These are phyloP conservation scores for Emiliania huxleyi DNA, from an alignment of 78 protist species.

Conservation along the genomic window DNA sequence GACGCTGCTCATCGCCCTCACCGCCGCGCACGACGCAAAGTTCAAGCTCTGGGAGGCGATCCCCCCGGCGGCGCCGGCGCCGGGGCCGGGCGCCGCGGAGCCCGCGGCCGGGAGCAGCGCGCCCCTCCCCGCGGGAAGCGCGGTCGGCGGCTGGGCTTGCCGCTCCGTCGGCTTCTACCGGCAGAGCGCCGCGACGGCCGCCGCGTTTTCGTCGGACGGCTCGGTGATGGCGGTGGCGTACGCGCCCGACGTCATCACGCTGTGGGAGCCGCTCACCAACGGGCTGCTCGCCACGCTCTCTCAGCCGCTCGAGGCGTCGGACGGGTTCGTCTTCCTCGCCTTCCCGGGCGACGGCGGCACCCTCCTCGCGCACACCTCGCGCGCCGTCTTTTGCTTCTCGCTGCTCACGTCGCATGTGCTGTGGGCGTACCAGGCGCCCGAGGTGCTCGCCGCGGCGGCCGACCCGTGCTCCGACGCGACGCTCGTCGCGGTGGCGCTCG, in stretches of 20 bases:
- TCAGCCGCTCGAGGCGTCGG: not conserved
- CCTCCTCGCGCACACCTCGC: not conserved
- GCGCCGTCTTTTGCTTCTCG: not conserved
- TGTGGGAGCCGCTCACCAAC: constrained; percentile 9
- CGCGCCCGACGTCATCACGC: not conserved
- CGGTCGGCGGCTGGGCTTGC: not conserved
- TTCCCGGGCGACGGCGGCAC: constrained; percentile 15
- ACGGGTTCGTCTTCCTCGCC: not conserved
- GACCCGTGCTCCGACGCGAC: not conserved
- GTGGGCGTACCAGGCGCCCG: not conserved
- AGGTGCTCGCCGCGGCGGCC: not conserved
- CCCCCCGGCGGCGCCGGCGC: not conserved
- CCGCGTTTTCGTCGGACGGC: not conserved
- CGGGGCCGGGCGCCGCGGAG: not conserved
- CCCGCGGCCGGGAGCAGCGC: not conserved
- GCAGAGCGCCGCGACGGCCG: not conserved
- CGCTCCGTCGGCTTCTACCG: constrained; percentile 18
- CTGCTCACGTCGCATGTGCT: not conserved
- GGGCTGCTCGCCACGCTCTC: not conserved
- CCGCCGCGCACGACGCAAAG: not conserved
- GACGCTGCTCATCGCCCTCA: not conserved
- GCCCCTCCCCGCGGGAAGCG: not conserved
- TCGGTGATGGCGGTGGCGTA: constrained; percentile 11
- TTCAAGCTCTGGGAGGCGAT: constrained; percentile 6
- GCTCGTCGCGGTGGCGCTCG: constrained; percentile 6